phyloP scores from a whole-genome alignment of 108 stramenopile genomes.

The Fragilariopsis cylindrus region DNA sequence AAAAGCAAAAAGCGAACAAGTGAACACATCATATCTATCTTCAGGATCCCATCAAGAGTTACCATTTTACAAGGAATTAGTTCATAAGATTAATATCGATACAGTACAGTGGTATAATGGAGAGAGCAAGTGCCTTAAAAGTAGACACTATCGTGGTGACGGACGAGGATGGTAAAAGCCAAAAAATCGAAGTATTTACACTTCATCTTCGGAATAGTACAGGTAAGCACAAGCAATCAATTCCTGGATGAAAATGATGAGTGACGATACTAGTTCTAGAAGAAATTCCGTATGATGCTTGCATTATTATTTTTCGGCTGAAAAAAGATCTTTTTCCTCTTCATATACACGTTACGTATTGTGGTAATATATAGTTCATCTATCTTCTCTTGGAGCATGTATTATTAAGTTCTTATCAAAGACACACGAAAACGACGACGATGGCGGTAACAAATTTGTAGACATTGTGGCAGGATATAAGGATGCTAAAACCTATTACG shows the following conservation, averaged over 20 bases:
- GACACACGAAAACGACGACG: conserved; percentile 1
- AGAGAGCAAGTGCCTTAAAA: conserved; percentile 1
- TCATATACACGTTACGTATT: neutral
- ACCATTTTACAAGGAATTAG: too few species aligned
- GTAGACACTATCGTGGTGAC: neutral
- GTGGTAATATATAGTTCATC: conserved; percentile 28
- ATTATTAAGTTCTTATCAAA: conserved; percentile 52
- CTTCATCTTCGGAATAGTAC: conserved; percentile 5
- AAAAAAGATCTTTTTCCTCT: neutral
- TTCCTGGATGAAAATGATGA: too few species aligned
- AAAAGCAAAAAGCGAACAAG: too few species aligned
- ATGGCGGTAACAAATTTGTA: neutral
- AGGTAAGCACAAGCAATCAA: neutral
- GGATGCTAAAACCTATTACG: conserved; percentile 36
- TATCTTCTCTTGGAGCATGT: conserved; percentile 56
- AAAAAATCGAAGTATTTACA: conserved; percentile 5
- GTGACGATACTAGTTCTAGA: too few species aligned
- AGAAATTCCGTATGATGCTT: too few species aligned
- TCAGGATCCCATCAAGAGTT: too few species aligned
- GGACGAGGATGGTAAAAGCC: neutral
- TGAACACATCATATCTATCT: too few species aligned
- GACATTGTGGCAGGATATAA: conserved; percentile 76
- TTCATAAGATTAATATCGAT: neutral
- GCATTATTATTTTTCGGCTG: too few species aligned
- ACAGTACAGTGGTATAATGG: neutral